Conservation (phyloP, 2,329 filamentous ascomycete species). For the Trichocomaceae sp. region DNA sequence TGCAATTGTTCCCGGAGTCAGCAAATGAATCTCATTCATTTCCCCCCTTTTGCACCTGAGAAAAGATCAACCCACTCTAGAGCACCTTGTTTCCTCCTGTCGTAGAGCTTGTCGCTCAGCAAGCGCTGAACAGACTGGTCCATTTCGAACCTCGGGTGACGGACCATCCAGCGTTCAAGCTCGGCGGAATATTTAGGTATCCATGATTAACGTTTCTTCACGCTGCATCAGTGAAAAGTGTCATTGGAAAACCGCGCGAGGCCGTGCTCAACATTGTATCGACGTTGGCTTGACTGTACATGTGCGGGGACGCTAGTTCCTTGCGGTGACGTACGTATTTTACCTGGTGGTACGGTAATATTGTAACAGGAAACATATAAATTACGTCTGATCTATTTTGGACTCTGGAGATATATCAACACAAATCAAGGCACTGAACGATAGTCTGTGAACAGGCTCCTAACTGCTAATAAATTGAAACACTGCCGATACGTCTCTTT, state of each 20-base stretch:
- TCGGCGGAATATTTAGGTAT: background rate
- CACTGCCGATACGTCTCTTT: slow-evolving; percentile 80
- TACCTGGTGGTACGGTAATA: slow-evolving; percentile 2
- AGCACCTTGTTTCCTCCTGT: slow-evolving; percentile 93
- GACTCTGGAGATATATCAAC: too few species aligned
- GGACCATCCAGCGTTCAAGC: slow-evolving; percentile 4
- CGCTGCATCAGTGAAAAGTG: background rate
- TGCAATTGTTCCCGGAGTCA: slow-evolving; percentile 31
- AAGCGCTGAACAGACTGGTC: slow-evolving; percentile 83
- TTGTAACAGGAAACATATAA: background rate
- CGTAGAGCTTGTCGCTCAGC: slow-evolving; percentile 96
- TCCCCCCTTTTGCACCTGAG: too few species aligned
- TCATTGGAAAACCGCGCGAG: background rate
- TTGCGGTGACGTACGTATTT: slow-evolving; percentile 10
- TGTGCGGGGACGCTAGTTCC: slow-evolving; percentile 8
- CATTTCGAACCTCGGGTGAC: slow-evolving; percentile 48
- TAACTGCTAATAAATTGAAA: slow-evolving; percentile 98
- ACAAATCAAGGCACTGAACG: background rate
- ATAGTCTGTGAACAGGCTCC: slow-evolving; percentile 13
- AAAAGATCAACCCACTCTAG: slow-evolving; percentile 62
- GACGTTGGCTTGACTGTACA: background rate
- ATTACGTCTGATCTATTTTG: background rate
- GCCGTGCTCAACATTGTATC: background rate
- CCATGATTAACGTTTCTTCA: background rate
- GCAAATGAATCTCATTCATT: background rate